These are phyloP conservation scores for Scheffersomyces stipitis DNA, from an alignment of 805 yeast genomes.

Conservation along the genomic window DNA sequence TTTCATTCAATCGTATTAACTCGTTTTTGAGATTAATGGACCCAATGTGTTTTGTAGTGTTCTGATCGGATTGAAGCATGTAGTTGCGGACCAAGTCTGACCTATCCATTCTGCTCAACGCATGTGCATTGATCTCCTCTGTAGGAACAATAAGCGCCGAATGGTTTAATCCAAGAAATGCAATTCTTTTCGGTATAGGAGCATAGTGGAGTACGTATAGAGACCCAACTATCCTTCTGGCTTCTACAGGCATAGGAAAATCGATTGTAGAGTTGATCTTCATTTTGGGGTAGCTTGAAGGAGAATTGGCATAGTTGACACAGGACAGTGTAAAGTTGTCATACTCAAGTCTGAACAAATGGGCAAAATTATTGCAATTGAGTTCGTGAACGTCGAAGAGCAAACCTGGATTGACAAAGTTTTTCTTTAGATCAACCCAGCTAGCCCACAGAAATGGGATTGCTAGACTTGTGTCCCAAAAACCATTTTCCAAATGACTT, in stretches of 20 bases:
- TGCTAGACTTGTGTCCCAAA: conserved; percentile 17
- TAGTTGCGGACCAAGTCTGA: not conserved
- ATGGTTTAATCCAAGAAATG: conserved; percentile 26
- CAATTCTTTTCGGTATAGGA: conserved; percentile 28
- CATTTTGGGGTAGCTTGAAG: conserved; percentile 14
- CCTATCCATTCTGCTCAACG: not conserved
- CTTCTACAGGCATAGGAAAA: conserved; percentile 22
- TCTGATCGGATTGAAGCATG: not conserved
- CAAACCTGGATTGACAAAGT: not conserved
- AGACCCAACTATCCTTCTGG: conserved; percentile 32
- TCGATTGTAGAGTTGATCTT: conserved; percentile 20
- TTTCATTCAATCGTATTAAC: not conserved
- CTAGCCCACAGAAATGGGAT: conserved; percentile 33
- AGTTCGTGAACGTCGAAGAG: conserved; percentile 4
- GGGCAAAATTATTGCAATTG: conserved; percentile 15
- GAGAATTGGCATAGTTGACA: not conserved
- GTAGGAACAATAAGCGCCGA: conserved; percentile 25
- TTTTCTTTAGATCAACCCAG: conserved; percentile 14
- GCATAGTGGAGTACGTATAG: conserved; percentile 28
- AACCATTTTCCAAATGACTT: conserved; percentile 7
- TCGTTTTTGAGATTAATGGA: not conserved
- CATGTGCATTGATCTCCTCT: not conserved
- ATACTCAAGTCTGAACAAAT: conserved; percentile 5
- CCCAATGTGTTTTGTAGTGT: not conserved
- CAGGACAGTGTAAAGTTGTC: conserved; percentile 1